These are phyloP conservation scores for Cnidoscolus chayamansa DNA, from an alignment of 441 rosid species.

Conservation along the genomic window DNA sequence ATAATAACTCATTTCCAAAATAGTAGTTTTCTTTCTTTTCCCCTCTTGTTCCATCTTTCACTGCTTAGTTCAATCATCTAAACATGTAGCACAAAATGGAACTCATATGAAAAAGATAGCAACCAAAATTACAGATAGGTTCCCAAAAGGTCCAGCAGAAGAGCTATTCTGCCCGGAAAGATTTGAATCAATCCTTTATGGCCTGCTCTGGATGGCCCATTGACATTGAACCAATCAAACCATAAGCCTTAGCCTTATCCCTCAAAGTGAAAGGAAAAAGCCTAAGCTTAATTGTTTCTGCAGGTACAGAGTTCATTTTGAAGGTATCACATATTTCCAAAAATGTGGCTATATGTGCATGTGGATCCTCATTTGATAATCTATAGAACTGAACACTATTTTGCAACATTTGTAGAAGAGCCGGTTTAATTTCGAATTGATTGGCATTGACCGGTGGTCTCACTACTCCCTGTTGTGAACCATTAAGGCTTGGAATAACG, in stretches of 20 bases:
- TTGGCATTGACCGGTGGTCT: too few species aligned
- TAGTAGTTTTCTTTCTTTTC: background rate
- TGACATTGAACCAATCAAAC: slow-evolving; percentile 33
- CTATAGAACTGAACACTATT: too few species aligned
- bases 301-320: too few species aligned
- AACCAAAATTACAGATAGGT: slow-evolving; percentile 50
- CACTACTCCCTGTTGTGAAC: too few species aligned
- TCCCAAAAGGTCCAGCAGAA: slow-evolving; percentile 63
- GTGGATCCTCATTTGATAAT: too few species aligned
- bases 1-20: background rate
- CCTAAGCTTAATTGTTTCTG: slow-evolving; percentile 27
- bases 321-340: too few species aligned
- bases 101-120: slow-evolving; percentile 1
- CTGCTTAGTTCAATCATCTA: background rate
- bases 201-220: slow-evolving; percentile 38
- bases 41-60: background rate
- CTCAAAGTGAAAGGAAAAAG: background rate
- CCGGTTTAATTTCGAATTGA: too few species aligned
- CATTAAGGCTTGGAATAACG: too few species aligned
- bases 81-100: background rate
- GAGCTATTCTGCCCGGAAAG: slow-evolving; percentile 75
- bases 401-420: too few species aligned
- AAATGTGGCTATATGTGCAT: too few species aligned
- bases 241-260: slow-evolving; percentile 24
- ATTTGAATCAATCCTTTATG: slow-evolving; percentile 40